Evolutionary conservation across 768 basidiomycete genomes (phyloP).

Genomic region (Mrakia gelida): DNA sequence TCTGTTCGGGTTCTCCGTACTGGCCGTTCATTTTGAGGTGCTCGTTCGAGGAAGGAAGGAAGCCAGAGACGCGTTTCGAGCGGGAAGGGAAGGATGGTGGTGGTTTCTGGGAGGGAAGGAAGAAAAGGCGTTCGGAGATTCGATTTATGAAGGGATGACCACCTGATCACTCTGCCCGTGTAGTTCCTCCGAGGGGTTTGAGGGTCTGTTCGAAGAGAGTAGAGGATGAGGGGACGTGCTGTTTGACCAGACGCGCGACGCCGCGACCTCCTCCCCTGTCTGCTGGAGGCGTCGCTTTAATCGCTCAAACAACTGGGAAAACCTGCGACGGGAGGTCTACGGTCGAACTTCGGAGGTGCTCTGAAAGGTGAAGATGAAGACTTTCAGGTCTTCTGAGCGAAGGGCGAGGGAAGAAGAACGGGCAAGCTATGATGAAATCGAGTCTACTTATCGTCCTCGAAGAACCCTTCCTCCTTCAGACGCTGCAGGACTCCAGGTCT

Average conservation of each 20-base stretch:
- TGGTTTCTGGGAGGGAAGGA: not conserved
- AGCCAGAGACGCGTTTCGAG: not conserved
- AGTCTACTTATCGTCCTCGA: slow-evolving; percentile 14
- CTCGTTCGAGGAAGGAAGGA: not conserved
- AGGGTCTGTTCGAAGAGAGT: too few relatives aligned
- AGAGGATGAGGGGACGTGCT: too few relatives aligned
- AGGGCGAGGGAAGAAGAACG: too few relatives aligned
- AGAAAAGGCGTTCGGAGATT: not conserved
- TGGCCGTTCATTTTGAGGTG: not conserved
- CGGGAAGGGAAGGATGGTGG: not conserved
- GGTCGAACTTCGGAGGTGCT: too few relatives aligned
- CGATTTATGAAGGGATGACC: not conserved
- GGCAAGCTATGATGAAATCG: not conserved
- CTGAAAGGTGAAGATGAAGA: too few relatives aligned
- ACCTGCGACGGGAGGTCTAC: too few relatives aligned
- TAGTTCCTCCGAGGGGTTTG: too few relatives aligned
- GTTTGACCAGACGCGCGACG: not conserved
- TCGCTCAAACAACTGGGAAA: too few relatives aligned
- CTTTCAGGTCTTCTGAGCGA: too few relatives aligned
- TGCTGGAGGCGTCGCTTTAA: too few relatives aligned
- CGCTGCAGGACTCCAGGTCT: slow-evolving; percentile 32
- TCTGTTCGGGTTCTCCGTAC: not conserved
- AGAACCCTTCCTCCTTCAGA: slow-evolving; percentile 34
- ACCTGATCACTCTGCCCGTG: not conserved
- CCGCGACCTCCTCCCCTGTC: not conserved